Evolutionary conservation across 192 early-diverging fungal species (phyloP).

Genomic region (Jimgerdemannia flammicorona): DNA sequence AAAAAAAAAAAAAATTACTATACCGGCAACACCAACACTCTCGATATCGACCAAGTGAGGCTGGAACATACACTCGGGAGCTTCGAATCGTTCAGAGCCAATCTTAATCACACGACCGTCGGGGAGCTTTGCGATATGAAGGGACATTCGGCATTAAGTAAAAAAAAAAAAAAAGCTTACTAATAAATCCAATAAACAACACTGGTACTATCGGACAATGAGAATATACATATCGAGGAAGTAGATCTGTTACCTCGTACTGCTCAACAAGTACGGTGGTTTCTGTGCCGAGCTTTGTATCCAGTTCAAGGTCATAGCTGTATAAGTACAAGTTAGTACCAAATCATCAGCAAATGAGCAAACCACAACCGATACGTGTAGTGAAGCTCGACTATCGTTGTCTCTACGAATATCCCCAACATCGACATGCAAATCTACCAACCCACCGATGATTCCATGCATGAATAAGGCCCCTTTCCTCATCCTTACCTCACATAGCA

Average conservation of each 20-base stretch:
- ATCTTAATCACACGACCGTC: conserved; percentile 99
- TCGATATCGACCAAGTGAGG: conserved; percentile 97
- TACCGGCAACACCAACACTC: conserved; percentile 87
- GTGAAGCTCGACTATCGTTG: too few relatives aligned
- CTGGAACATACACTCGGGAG: conserved; percentile 98
- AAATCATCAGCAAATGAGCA: not conserved
- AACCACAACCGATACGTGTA: too few relatives aligned
- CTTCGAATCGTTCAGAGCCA: conserved; percentile 97
- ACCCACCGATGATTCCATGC: not conserved
- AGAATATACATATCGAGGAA: conserved; percentile 15
- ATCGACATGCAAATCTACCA: not conserved
- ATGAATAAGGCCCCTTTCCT: not conserved
- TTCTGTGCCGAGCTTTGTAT: conserved; percentile 92
- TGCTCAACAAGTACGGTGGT: conserved; percentile 95
- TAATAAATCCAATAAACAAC: not conserved
- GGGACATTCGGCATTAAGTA: conserved; percentile 1
- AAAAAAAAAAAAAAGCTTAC: not conserved
- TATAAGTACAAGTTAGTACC: conserved; percentile 5
- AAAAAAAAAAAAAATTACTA: not conserved
- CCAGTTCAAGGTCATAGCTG: conserved; percentile 93
- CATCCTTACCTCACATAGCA: conserved; percentile 87
- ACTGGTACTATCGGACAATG: not conserved
- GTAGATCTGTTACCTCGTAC: conserved; percentile 64
- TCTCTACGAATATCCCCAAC: too few relatives aligned
- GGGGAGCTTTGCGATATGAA: conserved; percentile 60